Percentiles rank a stretch among this genome's conserved stretches.
These are phyloP conservation scores for Colletotrichum salicis DNA, from an alignment of 2,329 filamentous ascomycete genomes.

Conservation along the genomic window DNA sequence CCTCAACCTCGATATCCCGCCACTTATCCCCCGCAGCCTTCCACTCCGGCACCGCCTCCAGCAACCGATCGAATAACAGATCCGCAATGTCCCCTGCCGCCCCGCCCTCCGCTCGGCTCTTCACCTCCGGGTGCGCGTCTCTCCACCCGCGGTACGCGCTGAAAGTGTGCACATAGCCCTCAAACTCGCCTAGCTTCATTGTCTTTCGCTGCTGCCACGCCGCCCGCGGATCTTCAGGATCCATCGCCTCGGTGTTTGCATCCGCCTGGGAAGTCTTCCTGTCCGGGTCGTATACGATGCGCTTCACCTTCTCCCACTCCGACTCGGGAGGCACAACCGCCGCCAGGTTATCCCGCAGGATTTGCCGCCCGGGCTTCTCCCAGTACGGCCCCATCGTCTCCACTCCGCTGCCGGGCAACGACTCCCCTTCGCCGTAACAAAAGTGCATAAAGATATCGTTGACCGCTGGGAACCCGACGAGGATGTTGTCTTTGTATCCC, in stretches of 20 bases:
- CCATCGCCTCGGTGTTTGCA: conserved; percentile 11
- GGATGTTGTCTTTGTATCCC: conserved; percentile 73
- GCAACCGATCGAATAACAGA: conserved; percentile 68
- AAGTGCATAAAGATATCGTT: conserved; percentile 65
- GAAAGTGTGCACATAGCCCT: conserved; percentile 71
- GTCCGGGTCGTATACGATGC: conserved; percentile 68
- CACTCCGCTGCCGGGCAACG: conserved; percentile 53
- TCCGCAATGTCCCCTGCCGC: conserved; percentile 69
- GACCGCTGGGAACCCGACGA: conserved; percentile 63
- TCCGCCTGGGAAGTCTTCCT: conserved; percentile 49
- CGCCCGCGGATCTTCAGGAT: conserved; percentile 37
- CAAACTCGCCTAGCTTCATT: conserved; percentile 66
- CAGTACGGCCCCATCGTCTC: conserved; percentile 68
- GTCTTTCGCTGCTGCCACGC: conserved; percentile 65
- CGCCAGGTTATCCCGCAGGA: conserved; percentile 62
- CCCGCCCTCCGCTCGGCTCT: conserved; percentile 63
- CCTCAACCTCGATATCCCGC: conserved; percentile 64
- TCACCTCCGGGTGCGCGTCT: conserved; percentile 61
- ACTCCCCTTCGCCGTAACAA: conserved; percentile 61
- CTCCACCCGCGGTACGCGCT: conserved; percentile 69
- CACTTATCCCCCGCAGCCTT: conserved; percentile 58
- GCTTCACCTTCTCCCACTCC: conserved; percentile 63
- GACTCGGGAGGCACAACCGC: conserved; percentile 60
- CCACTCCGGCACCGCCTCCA: conserved; percentile 64
- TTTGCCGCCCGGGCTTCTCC: conserved; percentile 69